Base-by-base conservation (phyloP, 768 basidiomycete genomes). In the Serendipita indica region DNA sequence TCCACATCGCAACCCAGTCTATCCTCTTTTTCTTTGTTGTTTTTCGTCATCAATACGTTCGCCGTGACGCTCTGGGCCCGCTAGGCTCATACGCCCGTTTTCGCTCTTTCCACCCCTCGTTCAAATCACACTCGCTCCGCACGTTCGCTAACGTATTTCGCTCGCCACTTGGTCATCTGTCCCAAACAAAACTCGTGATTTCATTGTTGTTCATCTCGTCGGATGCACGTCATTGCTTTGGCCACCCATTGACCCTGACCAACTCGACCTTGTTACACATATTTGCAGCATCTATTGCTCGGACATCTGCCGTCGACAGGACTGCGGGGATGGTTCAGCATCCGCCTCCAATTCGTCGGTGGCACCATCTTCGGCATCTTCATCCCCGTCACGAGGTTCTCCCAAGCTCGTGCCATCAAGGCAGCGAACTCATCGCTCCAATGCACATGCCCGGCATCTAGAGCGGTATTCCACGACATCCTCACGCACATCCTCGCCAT, bases 151-250 rank as follows among this genome's bases (percentile, higher is more conserved):
- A 43, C 41, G 41, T 25, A 43, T 43, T 43, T 43, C 27, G 41
- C n/a, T 43, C 41, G 41, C 41, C n/a, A n/a, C n/a, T n/a, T n/a
- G n/a, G n/a, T n/a, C n/a, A n/a, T n/a, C n/a, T n/a, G n/a, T n/a
- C n/a, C n/a, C n/a, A 37, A 37, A 37, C 35, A 37, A 37, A 37
- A 10, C 35, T 10, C n/a, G 35, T n/a, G 10, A 10, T 37, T 37
- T n/a, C 10, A 37, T 37, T n/a, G n/a, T n/a, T 37, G 10, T n/a
- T 10, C n/a, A n/a, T 10, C 35, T 37, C 35, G 35, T 37, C 35
- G 30, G n/a, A 54, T 30, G 49, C 49, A 54, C 49, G 49, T 54
- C 49, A 54, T 54, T 43, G 41, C 41, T 18, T 28, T 30, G n/a
- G 49, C 49, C 32, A 54, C 49, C 25, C 7, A 12, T 28, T 25